Evolutionary conservation across 495 filamentous ascomycete species (phyloP), one percentile per base, ranked within the genome.

Genomic region (Copromyces sp.): DNA sequence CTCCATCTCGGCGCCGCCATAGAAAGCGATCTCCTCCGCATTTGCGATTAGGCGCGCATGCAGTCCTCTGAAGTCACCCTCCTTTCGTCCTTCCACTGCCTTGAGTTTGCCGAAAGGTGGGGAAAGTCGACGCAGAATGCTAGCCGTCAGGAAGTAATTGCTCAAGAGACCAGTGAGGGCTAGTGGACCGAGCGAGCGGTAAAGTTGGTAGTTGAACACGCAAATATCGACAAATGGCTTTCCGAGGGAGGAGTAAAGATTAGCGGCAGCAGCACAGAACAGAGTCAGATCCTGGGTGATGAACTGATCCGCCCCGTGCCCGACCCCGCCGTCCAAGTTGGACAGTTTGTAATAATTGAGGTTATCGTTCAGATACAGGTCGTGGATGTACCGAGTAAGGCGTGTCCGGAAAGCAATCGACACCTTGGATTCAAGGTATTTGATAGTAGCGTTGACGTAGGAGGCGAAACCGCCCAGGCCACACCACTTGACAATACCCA

Each of bases 21-120:
- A 99, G 80, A 99, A 99, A 8, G 96, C 95, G n/a, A 99, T 90
- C 79, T 99, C 96, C 82, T 99, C 96, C 32, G 96, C 95, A 80
- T 99, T 99, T 38, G 94, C 94, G 72, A 99, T 93, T 1, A 99
- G 85, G 44, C 96, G 88, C 12, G 95, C 90, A 81, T 99, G 96
- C 4, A 98, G 81, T 9, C 91, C 90, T 73, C 95, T 87, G 82
- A 98, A 98, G 73, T 98, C 94, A 16, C 96, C 96, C 79, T 99
- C 96, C 72, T 91, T 92, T 61, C 92, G 90, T 38, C 93, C 95
- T 82, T 98, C 95, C 3, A 97, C 92, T 14, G 95, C 96, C 80
- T 97, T 98, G 73, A 99, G 84, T 77, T 95, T 97, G 39, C 94
- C 96, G 79, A 99, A 99, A 0, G 95, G 94, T 6, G 96, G 96